phyloP scores from a whole-genome alignment of 108 stramenopile genomes.

The Pseudonitzschia multiseries region DNA sequence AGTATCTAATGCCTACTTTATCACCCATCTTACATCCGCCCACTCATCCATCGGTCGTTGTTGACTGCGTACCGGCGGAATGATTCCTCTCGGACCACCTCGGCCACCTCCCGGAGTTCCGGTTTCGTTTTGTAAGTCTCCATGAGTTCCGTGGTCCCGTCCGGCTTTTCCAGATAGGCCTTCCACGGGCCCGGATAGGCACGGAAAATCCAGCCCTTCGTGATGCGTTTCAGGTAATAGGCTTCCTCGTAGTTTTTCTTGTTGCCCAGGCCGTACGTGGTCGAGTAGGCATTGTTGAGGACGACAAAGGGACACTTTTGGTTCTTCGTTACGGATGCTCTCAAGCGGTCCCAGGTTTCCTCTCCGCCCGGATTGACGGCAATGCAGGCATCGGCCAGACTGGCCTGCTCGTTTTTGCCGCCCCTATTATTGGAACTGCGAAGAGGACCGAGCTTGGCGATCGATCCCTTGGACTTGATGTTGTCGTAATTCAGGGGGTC shows the following conservation, averaged over 20 bases:
- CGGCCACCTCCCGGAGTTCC: slow-evolving; percentile 62
- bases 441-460: slow-evolving; percentile 29
- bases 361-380: slow-evolving; percentile 87
- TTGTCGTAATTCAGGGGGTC: slow-evolving; percentile 70
- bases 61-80: slow-evolving; percentile 85
- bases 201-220: slow-evolving; percentile 85
- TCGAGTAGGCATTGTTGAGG: slow-evolving; percentile 82
- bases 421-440: slow-evolving; percentile 5
- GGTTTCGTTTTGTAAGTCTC: slow-evolving; percentile 80
- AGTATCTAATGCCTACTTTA: no score
- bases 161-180: slow-evolving; percentile 85
- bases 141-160: slow-evolving; percentile 75
- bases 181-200: slow-evolving; percentile 84
- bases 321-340: slow-evolving; percentile 16
- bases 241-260: slow-evolving; percentile 79
- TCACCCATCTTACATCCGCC: slow-evolving; percentile 37
- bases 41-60: slow-evolving; percentile 87
- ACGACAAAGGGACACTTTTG: slow-evolving; percentile 64
- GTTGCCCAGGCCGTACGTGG: slow-evolving; percentile 84
- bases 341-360: slow-evolving; percentile 68
- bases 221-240: slow-evolving; percentile 84
- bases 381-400: slow-evolving; percentile 51
- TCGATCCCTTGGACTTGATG: slow-evolving; percentile 54
- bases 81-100: slow-evolving; percentile 78
- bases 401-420: not conserved